Evolutionary conservation across 2,329 filamentous ascomycete genomes (phyloP).

Genomic region (Drechslerella coelobrocha): DNA sequence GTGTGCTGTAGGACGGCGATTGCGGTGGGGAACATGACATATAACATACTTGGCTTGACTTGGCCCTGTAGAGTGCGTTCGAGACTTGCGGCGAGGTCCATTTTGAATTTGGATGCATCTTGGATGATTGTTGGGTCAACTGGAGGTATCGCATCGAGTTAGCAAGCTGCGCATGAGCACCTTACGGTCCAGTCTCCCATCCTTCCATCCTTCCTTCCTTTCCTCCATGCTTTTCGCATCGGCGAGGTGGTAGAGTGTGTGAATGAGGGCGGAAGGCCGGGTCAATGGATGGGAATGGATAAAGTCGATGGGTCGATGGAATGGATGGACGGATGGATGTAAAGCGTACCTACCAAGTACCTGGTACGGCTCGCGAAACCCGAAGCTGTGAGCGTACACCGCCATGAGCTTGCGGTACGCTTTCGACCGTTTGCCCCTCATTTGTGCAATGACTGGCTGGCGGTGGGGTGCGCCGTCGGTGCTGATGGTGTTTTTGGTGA

Average conservation of each 20-base stretch:
- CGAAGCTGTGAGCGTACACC: conserved; percentile 84
- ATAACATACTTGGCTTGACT: conserved; percentile 75
- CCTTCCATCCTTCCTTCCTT: no score
- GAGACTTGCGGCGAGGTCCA: conserved; percentile 80
- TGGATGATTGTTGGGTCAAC: conserved; percentile 85
- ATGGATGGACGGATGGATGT: not conserved
- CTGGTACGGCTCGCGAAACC: conserved; percentile 93
- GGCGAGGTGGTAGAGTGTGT: no score
- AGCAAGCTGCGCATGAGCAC: conserved; percentile 11
- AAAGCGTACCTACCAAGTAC: conserved; percentile 68
- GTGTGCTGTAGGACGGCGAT: not conserved
- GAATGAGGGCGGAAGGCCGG: no score
- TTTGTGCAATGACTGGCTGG: conserved; percentile 55
- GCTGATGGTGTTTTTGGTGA: conserved; percentile 8
- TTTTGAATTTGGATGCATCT: conserved; percentile 82
- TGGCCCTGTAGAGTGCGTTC: conserved; percentile 85
- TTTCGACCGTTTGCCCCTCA: conserved; percentile 73
- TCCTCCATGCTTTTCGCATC: no score
- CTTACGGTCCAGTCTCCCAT: no score
- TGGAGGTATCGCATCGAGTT: conserved; percentile 54
- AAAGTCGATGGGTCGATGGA: conserved; percentile 21
- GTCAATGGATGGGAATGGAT: conserved; percentile 5
- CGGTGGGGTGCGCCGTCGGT: not conserved
- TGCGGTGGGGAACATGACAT: not conserved
- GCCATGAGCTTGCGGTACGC: conserved; percentile 92